Conservation (phyloP, 2,329 filamentous ascomycete genomes). For the Sphaerulina musiva region DNA sequence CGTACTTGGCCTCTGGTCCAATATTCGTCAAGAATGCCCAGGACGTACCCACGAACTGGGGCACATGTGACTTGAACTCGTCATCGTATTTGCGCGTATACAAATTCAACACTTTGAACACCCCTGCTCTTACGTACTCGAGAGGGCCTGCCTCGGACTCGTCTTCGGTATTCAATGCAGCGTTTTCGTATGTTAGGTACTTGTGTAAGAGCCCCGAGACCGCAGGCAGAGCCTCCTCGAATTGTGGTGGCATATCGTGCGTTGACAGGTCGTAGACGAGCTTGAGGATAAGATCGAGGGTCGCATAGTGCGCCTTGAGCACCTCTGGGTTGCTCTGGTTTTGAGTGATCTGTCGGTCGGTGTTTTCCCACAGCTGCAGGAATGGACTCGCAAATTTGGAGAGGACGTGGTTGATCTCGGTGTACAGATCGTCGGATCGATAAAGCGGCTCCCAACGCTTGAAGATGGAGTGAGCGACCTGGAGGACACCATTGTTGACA, state of each 20-base stretch:
- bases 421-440: conserved; percentile 84
- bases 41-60: conserved; percentile 78
- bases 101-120: conserved; percentile 82
- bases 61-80: conserved; percentile 73
- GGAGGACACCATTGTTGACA: conserved; percentile 87
- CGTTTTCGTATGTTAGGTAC: conserved; percentile 84
- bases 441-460: conserved; percentile 92
- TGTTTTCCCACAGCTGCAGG: conserved; percentile 68
- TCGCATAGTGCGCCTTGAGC: conserved; percentile 72
- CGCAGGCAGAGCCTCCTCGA: conserved; percentile 76
- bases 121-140: conserved; percentile 85
- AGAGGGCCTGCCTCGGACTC: conserved; percentile 80
- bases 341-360: conserved; percentile 63
- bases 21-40: conserved; percentile 87
- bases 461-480: conserved; percentile 98
- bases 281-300: conserved; percentile 81
- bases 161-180: conserved; percentile 74
- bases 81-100: conserved; percentile 95
- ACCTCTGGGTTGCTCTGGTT: conserved; percentile 68
- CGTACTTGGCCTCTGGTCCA: conserved; percentile 84
- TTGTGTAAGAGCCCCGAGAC: conserved; percentile 81
- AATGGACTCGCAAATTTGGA: conserved; percentile 77
- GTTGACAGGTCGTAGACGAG: conserved; percentile 95
- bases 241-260: conserved; percentile 89
- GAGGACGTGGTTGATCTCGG: conserved; percentile 94